A percentile compares a stretch with the other conserved stretches of the same genome.
Evolutionary conservation across 148 eudicot species (phyloP).

Genomic region (Camellia granthamiana): DNA sequence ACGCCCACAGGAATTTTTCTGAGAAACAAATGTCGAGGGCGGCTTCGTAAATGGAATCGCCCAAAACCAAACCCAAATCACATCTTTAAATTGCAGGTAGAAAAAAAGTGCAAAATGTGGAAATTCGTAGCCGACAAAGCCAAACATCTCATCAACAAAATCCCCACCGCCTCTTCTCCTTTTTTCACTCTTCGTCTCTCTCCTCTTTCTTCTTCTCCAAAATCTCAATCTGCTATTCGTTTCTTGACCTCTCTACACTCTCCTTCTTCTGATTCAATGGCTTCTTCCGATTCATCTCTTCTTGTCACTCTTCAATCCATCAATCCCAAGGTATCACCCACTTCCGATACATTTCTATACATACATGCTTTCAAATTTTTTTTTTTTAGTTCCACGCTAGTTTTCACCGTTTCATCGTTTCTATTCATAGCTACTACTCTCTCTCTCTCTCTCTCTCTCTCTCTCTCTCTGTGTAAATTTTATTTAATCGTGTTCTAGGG

Average conservation of each 20-base stretch:
- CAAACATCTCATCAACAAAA: slow-evolving; percentile 23
- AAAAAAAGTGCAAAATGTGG: slow-evolving; percentile 36
- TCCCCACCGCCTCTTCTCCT: neutral
- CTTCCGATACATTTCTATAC: neutral
- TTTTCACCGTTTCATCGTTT: neutral
- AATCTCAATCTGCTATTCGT: slow-evolving; percentile 24
- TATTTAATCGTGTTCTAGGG: neutral
- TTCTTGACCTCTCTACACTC: slow-evolving; percentile 1
- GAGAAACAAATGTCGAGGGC: no score
- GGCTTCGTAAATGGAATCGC: neutral
- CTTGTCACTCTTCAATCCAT: slow-evolving; percentile 40
- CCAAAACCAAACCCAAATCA: neutral
- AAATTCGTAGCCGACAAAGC: slow-evolving; percentile 50
- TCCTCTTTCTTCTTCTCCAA: slow-evolving; percentile 14
- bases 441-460: neutral
- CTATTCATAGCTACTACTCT: neutral
- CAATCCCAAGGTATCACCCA: slow-evolving; percentile 61
- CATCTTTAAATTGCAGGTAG: neutral
- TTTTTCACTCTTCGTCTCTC: neutral
- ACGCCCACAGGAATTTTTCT: no score
- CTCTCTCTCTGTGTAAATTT: neutral
- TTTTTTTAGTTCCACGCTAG: neutral
- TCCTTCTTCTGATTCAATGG: slow-evolving; percentile 23
- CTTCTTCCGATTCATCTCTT: slow-evolving; percentile 27
- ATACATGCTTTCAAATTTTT: neutral